phyloP scores from a whole-genome alignment of 495 filamentous ascomycete genomes.

The Hypomontagnella monticulosa region DNA sequence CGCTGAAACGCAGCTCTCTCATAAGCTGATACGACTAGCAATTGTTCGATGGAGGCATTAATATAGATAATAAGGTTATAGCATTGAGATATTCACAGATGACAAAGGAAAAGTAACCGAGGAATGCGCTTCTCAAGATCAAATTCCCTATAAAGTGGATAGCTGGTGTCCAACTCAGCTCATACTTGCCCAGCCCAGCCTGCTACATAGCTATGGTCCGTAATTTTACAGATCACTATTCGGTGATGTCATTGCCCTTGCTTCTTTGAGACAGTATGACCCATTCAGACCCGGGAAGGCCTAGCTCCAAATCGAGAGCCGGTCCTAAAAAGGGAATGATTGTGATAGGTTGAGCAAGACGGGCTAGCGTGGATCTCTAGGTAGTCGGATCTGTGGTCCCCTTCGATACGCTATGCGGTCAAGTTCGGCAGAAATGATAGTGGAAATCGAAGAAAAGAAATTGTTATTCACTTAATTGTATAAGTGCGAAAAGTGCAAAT shows the following conservation, averaged over 20 bases:
- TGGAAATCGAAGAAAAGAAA: slow-evolving; percentile 22
- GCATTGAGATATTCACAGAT: not conserved
- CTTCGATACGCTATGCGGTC: slow-evolving; percentile 28
- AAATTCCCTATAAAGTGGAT: slow-evolving; percentile 23
- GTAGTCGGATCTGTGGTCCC: not conserved
- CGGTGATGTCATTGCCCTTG: slow-evolving; percentile 36
- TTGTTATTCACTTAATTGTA: slow-evolving; percentile 19
- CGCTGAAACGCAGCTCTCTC: slow-evolving; percentile 19
- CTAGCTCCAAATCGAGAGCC: slow-evolving; percentile 1
- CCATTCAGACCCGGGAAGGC: slow-evolving; percentile 7
- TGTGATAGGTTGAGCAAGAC: not conserved
- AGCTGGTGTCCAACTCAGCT: slow-evolving; percentile 4
- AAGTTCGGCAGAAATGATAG: slow-evolving; percentile 39
- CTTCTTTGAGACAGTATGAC: slow-evolving; percentile 23
- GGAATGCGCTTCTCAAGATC: slow-evolving; percentile 4
- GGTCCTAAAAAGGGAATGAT: slow-evolving; percentile 6
- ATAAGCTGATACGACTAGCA: slow-evolving; percentile 11
- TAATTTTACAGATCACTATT: slow-evolving; percentile 31
- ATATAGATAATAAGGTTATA: slow-evolving; percentile 2
- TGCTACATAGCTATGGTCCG: not conserved
- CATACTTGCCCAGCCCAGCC: not conserved
- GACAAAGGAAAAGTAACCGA: not conserved
- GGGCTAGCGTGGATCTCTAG: slow-evolving; percentile 26
- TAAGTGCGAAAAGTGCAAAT: slow-evolving; percentile 25
- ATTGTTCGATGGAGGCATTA: slow-evolving; percentile 26